Base-by-base conservation (phyloP, 768 basidiomycete genomes). In the Gymnopilus junonius region DNA sequence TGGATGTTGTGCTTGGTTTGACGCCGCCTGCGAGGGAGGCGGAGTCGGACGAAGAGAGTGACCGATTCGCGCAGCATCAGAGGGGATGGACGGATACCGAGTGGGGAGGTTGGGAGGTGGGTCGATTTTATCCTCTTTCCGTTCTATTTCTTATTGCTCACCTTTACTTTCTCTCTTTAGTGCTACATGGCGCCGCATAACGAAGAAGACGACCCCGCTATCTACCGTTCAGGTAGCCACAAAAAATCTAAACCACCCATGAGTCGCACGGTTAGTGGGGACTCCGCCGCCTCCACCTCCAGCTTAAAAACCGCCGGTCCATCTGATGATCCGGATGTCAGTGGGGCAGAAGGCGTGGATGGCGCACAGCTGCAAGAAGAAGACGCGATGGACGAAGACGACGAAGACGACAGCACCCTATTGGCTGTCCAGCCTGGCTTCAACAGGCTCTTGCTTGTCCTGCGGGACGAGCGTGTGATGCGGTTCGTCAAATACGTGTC, bases 161-260 rank as follows among this genome's bases (percentile, higher is more conserved):
- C 17, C 21, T 65, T 31, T 58, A 55, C 55, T 17, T 42, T 21
- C 53, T 51, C 48, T 55, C 7, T 65, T 8, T 65, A 94, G 90
- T 95, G 95, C 72, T 99, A 98, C 75, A 92, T 97, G 86, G 92
- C 95, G 1, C 93, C 94, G 42, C 94, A 97, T 66, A 90, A 96
- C 65, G 95, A 93, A 68, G 94, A 94, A 70, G 95, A 97, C 65
- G 96, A 99, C 74, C 95, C 95, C 14, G 94, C 96, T 1, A 91
- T 97, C 15, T 99, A 97, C 74, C 90, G 94, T 29, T 85, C 86
- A 17, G 84, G 87, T 21, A 81, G 82, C 17, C 75, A 79, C 40
- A 82, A 82, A 71, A 82, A 81, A 62, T 39, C 66, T 3, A 72
- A 77, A 48, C 46, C 69, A 15, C 42, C 65, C 39, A 15, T 55